A percentile compares a stretch with the other conserved stretches of the same genome.
These are phyloP conservation scores for Sphenostylis stenocarpa DNA, from an alignment of 306 rosid genomes.

Conservation along the genomic window DNA sequence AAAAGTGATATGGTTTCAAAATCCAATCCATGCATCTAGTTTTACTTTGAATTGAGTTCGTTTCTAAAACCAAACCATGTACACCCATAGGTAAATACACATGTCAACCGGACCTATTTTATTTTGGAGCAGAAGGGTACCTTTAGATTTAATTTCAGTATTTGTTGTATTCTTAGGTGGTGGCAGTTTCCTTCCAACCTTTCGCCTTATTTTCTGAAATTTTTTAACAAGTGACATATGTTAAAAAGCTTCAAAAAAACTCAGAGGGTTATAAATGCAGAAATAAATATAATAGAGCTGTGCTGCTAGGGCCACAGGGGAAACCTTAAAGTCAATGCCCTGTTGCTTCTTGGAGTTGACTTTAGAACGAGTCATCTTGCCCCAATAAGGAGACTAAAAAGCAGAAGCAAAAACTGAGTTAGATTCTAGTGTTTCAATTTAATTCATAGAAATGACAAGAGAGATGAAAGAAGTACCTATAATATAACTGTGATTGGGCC, in stretches of 20 bases:
- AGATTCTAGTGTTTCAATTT: background rate
- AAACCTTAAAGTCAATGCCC: slow-evolving; percentile 81
- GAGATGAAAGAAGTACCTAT: background rate
- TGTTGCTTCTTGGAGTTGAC: slow-evolving; percentile 60
- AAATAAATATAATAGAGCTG: background rate
- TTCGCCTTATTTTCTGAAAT: slow-evolving; percentile 76
- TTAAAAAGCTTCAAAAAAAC: background rate
- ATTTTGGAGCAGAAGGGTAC: slow-evolving; percentile 31
- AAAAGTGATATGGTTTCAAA: background rate
- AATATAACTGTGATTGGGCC: background rate
- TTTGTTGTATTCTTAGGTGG: slow-evolving; percentile 83
- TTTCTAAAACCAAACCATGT: background rate
- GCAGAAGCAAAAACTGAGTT: background rate
- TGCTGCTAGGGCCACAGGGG: background rate
- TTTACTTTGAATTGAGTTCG: background rate
- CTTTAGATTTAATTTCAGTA: slow-evolving; percentile 84
- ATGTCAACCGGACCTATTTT: background rate
- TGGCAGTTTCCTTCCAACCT: slow-evolving; percentile 85
- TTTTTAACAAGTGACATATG: background rate
- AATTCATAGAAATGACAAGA: background rate
- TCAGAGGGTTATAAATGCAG: background rate
- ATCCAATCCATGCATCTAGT: background rate
- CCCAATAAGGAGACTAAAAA: background rate
- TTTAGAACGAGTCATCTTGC: slow-evolving; percentile 61
- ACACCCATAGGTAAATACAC: background rate